Conservation (phyloP, 768 basidiomycete species). For the Suillus plorans region DNA sequence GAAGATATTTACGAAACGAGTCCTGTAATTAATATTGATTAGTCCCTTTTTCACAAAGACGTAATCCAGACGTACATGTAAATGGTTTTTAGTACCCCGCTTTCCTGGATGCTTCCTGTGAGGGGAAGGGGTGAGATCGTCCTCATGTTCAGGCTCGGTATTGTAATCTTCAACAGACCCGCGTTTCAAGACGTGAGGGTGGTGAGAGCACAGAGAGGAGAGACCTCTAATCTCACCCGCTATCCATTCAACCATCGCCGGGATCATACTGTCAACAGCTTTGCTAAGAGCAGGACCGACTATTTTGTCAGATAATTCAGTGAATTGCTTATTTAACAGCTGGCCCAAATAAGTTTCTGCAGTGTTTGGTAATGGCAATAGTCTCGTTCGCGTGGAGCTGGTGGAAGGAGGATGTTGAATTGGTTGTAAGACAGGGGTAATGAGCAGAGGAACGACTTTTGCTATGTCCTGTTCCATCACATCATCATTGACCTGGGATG, state of each 20-base stretch:
- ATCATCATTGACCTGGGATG: too few relatives aligned
- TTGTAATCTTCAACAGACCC: not conserved
- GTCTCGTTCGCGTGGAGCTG: not conserved
- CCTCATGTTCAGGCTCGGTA: not conserved
- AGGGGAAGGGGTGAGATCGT: not conserved
- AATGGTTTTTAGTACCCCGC: conserved; percentile 1
- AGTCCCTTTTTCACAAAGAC: not conserved
- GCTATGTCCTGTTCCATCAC: too few relatives aligned
- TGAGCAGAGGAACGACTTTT: too few relatives aligned
- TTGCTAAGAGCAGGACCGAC: not conserved
- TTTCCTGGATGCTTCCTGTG: not conserved
- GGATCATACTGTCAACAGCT: not conserved
- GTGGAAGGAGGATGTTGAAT: not conserved
- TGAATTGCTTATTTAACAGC: not conserved
- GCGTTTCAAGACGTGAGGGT: not conserved
- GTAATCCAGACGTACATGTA: conserved; percentile 3
- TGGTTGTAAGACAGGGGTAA: not conserved
- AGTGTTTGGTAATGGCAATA: not conserved
- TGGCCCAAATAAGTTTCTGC: not conserved
- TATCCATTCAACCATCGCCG: not conserved
- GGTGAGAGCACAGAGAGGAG: not conserved
- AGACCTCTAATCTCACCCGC: not conserved
- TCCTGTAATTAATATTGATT: not conserved
- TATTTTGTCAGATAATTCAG: not conserved
- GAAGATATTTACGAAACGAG: not conserved